Evolutionary conservation across 106 monocot genomes (phyloP).

Genomic region (Amphibolis antarctica): DNA sequence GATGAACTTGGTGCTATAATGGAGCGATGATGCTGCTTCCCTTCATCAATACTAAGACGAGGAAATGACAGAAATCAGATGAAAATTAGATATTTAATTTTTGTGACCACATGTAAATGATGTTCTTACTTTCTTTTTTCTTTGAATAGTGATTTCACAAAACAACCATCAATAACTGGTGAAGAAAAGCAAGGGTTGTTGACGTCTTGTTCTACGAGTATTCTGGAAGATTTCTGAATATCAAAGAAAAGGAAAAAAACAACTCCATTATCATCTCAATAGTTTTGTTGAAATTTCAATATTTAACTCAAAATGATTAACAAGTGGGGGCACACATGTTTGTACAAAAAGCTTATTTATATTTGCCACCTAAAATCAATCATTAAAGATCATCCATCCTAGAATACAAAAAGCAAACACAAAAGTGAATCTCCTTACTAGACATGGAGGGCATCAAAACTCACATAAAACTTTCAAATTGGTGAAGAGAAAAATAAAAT

Average conservation of each 20-base stretch:
- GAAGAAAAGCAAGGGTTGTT: slow-evolving; percentile 22
- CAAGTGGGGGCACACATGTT: too few species aligned
- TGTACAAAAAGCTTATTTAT: too few species aligned
- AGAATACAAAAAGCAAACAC: too few species aligned
- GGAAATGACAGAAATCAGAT: slow-evolving; percentile 8
- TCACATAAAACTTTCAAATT: neutral
- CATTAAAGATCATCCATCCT: neutral
- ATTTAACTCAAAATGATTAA: too few species aligned
- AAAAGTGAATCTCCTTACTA: too few species aligned
- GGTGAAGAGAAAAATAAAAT: neutral
- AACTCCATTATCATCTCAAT: too few species aligned
- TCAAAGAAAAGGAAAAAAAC: neutral
- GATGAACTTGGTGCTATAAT: slow-evolving; percentile 9
- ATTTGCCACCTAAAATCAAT: neutral
- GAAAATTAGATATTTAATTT: slow-evolving; percentile 3
- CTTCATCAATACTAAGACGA: slow-evolving; percentile 16
- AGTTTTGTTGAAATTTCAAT: too few species aligned
- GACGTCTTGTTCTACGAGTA: slow-evolving; percentile 29
- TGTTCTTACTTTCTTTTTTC: neutral
- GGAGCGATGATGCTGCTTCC: slow-evolving; percentile 12
- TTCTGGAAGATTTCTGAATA: slow-evolving; percentile 5
- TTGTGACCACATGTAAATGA: neutral
- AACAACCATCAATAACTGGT: slow-evolving; percentile 4
- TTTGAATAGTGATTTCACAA: neutral
- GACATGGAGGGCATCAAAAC: neutral